Conservation (phyloP, 1,139 yeast genomes). For the Meyerozyma athensensis region DNA sequence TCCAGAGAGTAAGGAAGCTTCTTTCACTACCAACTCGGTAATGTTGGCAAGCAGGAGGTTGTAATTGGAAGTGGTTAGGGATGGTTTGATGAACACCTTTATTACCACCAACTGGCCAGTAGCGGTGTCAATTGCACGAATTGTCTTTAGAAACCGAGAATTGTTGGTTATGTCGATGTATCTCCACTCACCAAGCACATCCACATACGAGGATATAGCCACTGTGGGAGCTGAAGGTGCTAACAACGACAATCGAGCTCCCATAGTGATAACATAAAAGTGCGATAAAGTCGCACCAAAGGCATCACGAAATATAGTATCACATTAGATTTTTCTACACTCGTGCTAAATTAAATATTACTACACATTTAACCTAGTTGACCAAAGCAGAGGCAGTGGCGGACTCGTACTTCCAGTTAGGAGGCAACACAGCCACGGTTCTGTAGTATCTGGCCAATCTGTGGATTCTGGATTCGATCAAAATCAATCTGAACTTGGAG, state of each 20-base stretch:
- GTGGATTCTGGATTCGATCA: conserved; percentile 99
- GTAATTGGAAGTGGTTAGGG: conserved; percentile 29
- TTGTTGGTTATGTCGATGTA: conserved; percentile 69
- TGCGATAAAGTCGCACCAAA: no score
- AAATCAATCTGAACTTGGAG: conserved; percentile 99
- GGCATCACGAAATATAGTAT: no score
- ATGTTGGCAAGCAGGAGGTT: conserved; percentile 28
- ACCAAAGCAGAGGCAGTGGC: conserved; percentile 99
- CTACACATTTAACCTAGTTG: conserved; percentile 51
- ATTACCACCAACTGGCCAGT: conserved; percentile 65
- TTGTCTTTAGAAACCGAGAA: conserved; percentile 80
- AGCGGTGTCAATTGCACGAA: conserved; percentile 62
- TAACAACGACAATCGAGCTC: conserved; percentile 75
- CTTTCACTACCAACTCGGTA: conserved; percentile 31
- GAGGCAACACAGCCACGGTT: conserved; percentile 97
- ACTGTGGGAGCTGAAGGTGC: conserved; percentile 92
- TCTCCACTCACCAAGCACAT: conserved; percentile 68
- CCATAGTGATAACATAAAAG: conserved; percentile 46
- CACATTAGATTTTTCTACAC: no score
- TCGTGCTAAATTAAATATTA: conserved; percentile 3
- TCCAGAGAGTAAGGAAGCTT: conserved; percentile 36
- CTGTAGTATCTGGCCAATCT: conserved; percentile 99
- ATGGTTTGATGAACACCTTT: conserved; percentile 78
- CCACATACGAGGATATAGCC: conserved; percentile 85
- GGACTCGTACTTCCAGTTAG: conserved; percentile 99